Evolutionary conservation across 164 flowering plant species (phyloP), one percentile per base, ranked within the genome.

Genomic region (Vitis riparia): DNA sequence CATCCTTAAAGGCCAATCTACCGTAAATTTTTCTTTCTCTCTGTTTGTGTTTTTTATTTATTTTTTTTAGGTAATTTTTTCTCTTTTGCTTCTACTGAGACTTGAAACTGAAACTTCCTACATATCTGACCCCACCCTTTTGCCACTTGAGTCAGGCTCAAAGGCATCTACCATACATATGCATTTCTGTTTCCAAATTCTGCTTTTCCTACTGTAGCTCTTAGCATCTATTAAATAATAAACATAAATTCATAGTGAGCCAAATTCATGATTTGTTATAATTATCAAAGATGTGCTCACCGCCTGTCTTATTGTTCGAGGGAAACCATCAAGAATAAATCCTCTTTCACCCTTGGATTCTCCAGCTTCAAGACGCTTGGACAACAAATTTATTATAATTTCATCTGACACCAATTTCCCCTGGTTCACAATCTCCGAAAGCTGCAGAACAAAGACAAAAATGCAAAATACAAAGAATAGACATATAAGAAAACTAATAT

Each of bases 321-420:
- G 98, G 69, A 93, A 91, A 52, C 99, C 99, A 83, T 95, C 99
- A 63, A 93, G 94, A 76, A 95, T 91, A 65, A 93, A 95, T 11
- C 99, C 99, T 8, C 85, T 70, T 79, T 95, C 97, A 50, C 96
- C 94, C 76, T 85, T 88, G 30, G 86, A 82, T 73, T 81, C 90
- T 64, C 92, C 92, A 58, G 78, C 86, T 79, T 87, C 90, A 68
- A 95, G 98, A 32, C 93, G 84, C 76, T 90, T 93, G 11, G 96
- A 90, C 75, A 95, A 81, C 23, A 95, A 76, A 63, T 76, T 74
- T 32, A 95, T 84, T 32, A 95, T 89, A 60, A 89, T 81, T 75
- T 93, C 98, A 85, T 95, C 99, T 13, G 99, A 87, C 51, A 95
- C 93, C 78, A 95, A 82, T 72, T 88, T 80, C 48, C 99, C 97